Conservation (phyloP, 331 rosid species). For the Malus hybrid region DNA sequence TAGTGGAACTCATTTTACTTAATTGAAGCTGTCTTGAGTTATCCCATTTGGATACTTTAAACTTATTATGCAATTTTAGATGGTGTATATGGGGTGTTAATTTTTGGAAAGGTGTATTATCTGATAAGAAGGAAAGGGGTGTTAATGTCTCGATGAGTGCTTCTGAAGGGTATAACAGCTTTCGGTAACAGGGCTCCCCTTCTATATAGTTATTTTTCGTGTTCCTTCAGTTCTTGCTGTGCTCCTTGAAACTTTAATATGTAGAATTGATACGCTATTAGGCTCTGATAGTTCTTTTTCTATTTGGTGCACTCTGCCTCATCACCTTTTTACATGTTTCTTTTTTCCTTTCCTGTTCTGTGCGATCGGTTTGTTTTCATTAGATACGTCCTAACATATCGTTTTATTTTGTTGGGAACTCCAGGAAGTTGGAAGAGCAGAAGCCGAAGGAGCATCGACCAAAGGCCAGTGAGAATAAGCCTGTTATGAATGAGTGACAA, state of each 20-base stretch:
- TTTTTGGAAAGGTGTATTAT: too few relatives aligned
- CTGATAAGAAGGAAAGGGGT: neutral
- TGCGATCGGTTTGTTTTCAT: neutral
- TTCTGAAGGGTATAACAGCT: neutral
- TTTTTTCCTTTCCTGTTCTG: neutral
- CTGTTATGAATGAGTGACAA: conserved; percentile 77
- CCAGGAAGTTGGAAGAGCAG: conserved; percentile 90
- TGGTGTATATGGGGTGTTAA: too few relatives aligned
- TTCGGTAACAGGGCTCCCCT: neutral
- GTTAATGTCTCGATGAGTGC: neutral
- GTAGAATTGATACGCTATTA: neutral
- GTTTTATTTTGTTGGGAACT: neutral
- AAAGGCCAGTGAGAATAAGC: conserved; percentile 90
- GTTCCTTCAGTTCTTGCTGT: neutral
- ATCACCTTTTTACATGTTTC: neutral
- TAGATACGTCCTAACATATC: conserved; percentile 3
- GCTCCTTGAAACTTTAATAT: neutral
- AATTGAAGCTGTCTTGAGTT: neutral
- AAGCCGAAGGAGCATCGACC: conserved; percentile 81
- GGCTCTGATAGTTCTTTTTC: neutral
- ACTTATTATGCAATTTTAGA: neutral
- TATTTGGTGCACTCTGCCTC: neutral
- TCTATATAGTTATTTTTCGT: neutral
- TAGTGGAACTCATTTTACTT: neutral
- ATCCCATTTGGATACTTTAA: neutral